phyloP scores from a whole-genome alignment of 805 yeast genomes.

The Starmerella asiatica region DNA sequence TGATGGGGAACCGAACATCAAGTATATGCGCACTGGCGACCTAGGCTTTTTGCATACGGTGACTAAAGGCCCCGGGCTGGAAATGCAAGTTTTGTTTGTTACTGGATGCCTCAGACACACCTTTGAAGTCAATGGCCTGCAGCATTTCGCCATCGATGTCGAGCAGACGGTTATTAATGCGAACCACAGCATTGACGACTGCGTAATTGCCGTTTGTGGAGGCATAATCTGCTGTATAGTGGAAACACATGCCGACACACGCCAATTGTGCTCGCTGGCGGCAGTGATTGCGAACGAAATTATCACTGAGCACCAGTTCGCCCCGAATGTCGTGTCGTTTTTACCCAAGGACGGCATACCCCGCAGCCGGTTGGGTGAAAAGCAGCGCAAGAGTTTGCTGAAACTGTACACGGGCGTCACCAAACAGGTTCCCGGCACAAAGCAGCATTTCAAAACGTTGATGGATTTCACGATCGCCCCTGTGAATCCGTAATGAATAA shows the following conservation, averaged over 20 bases:
- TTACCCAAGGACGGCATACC: constrained; percentile 52
- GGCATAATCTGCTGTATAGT: constrained; percentile 65
- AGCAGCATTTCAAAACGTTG: constrained; percentile 9
- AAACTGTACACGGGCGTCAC: constrained; percentile 40
- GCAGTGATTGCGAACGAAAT: constrained; percentile 73
- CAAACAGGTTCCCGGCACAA: constrained; percentile 24
- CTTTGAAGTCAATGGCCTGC: constrained; percentile 79
- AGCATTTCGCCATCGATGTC: constrained; percentile 78
- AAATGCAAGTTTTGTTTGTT: constrained; percentile 67
- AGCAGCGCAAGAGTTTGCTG: constrained; percentile 61
- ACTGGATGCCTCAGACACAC: constrained; percentile 77
- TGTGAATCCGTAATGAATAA: constrained; percentile 8
- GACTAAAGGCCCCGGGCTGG: constrained; percentile 32
- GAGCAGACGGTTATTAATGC: constrained; percentile 53
- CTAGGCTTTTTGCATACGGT: constrained; percentile 81
- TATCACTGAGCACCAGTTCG: constrained; percentile 65
- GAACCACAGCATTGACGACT: constrained; percentile 34
- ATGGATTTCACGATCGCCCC: constrained; percentile 16
- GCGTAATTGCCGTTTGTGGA: constrained; percentile 62
- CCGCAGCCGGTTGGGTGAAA: constrained; percentile 55
- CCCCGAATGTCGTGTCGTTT: constrained; percentile 74
- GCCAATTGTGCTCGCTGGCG: constrained; percentile 55
- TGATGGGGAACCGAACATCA: constrained; percentile 48
- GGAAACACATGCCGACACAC: constrained; percentile 31
- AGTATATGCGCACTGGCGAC: constrained; percentile 82